phyloP scores from a whole-genome alignment of 305 asterid genomes.

The Andrographis paniculata region DNA sequence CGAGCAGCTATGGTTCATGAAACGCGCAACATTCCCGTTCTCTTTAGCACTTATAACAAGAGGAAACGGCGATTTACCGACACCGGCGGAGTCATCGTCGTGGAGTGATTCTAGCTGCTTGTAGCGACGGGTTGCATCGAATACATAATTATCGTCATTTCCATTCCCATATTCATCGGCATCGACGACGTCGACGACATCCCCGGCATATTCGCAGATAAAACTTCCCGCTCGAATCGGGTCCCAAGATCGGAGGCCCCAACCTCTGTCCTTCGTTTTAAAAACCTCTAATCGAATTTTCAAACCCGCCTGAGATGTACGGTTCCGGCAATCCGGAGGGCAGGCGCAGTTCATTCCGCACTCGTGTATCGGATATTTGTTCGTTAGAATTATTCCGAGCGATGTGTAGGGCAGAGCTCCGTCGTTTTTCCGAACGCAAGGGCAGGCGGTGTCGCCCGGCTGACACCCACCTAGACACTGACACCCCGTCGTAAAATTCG shows the following conservation, averaged over 20 bases:
- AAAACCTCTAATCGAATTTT: conserved; percentile 52
- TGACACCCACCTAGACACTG: conserved; percentile 54
- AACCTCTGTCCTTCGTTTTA: conserved; percentile 52
- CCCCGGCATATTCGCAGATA: conserved; percentile 71
- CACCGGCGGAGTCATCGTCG: conserved; percentile 39
- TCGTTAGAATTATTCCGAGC: conserved; percentile 39
- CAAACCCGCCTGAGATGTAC: conserved; percentile 48
- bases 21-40: conserved; percentile 28
- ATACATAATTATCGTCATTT: conserved; percentile 42
- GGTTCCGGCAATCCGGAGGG: conserved; percentile 52
- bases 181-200: conserved; percentile 23
- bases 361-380: conserved; percentile 39
- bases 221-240: conserved; percentile 60
- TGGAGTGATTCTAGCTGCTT: conserved; percentile 31
- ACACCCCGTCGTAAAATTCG: conserved; percentile 39
- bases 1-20: conserved; percentile 84
- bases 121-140: conserved; percentile 53
- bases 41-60: conserved; percentile 45
- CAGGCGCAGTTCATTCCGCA: conserved; percentile 51
- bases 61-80: conserved; percentile 38
- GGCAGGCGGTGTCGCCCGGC: conserved; percentile 48
- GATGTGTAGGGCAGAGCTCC: conserved; percentile 45
- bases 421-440: conserved; percentile 42
- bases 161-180: conserved; percentile 28
- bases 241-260: conserved; percentile 86